A percentile compares a stretch with the other conserved stretches of the same genome.
Evolutionary conservation across 192 early-diverging fungal genomes (phyloP).

Genomic region (Dimargaris cristalligena): DNA sequence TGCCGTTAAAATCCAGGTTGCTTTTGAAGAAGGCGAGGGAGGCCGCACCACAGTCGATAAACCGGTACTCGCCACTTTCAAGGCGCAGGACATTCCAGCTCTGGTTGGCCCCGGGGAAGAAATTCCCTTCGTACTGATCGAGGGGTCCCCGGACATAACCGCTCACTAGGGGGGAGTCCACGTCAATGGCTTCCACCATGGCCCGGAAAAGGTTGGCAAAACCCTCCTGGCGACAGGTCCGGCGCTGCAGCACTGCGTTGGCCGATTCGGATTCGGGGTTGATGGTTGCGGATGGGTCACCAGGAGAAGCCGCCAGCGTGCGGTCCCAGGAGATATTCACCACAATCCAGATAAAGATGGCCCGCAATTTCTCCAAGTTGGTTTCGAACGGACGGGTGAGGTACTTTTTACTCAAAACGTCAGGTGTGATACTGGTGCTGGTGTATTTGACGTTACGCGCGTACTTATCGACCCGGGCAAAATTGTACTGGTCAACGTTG

Average conservation of each 20-base stretch:
- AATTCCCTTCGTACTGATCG: slow-evolving; percentile 23
- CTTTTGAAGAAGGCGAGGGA: slow-evolving; percentile 24
- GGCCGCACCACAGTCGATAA: slow-evolving; percentile 27
- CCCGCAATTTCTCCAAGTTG: slow-evolving; percentile 38
- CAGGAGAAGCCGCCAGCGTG: slow-evolving; percentile 10
- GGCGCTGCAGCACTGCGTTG: slow-evolving; percentile 23
- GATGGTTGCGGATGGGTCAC: neutral
- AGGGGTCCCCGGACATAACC: slow-evolving; percentile 31
- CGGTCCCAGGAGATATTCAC: slow-evolving; percentile 39
- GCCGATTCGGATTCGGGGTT: slow-evolving; percentile 25
- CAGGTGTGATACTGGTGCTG: slow-evolving; percentile 37
- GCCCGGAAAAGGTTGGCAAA: slow-evolving; percentile 30
- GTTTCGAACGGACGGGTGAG: slow-evolving; percentile 45
- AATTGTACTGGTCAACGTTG: slow-evolving; percentile 14
- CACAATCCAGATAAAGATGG: slow-evolving; percentile 49
- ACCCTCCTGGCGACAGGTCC: slow-evolving; percentile 25
- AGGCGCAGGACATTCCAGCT: slow-evolving; percentile 31
- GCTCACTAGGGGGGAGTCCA: slow-evolving; percentile 24
- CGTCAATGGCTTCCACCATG: slow-evolving; percentile 27
- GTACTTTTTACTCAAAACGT: slow-evolving; percentile 40
- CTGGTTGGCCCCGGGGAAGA: slow-evolving; percentile 29
- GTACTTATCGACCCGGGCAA: slow-evolving; percentile 45
- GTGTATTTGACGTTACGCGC: slow-evolving; percentile 44
- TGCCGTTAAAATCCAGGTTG: slow-evolving; percentile 21
- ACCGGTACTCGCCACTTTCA: slow-evolving; percentile 26